phyloP scores from a whole-genome alignment of 1,284 basidiomycete genomes.

The Ustilago hordei region DNA sequence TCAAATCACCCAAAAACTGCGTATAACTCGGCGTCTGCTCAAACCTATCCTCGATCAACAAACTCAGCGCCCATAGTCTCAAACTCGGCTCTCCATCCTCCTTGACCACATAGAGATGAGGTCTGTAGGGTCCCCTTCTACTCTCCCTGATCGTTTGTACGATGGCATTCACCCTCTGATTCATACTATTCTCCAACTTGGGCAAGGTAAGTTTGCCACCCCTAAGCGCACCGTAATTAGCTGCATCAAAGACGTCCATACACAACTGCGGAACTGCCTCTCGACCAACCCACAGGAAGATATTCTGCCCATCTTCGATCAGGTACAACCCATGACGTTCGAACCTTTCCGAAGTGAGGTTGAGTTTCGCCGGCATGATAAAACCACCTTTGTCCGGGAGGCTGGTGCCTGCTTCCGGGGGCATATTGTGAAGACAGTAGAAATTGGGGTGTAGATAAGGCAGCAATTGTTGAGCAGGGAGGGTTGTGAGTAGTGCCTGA shows the following conservation, averaged over 20 bases:
- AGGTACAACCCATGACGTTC: constrained; percentile 95
- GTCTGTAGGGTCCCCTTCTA: constrained; percentile 86
- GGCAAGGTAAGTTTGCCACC: constrained; percentile 95
- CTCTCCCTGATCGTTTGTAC: constrained; percentile 91
- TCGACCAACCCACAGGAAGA: constrained; percentile 97
- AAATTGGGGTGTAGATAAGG: constrained; percentile 95
- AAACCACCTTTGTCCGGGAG: constrained; percentile 68
- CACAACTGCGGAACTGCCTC: constrained; percentile 95
- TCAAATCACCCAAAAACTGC: constrained; percentile 78
- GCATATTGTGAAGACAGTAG: constrained; percentile 97
- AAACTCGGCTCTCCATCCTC: constrained; percentile 92
- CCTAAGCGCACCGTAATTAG: constrained; percentile 85
- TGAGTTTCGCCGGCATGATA: constrained; percentile 85
- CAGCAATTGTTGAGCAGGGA: constrained; percentile 89
- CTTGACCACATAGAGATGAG: constrained; percentile 97
- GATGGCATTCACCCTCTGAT: constrained; percentile 90
- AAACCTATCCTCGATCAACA: constrained; percentile 93
- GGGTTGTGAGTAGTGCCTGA: constrained; percentile 88
- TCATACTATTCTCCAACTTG: constrained; percentile 89
- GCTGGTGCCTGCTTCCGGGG: constrained; percentile 77
- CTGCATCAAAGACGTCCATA: constrained; percentile 92
- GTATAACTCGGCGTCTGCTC: constrained; percentile 95
- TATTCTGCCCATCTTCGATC: constrained; percentile 96
- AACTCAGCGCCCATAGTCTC: constrained; percentile 91
- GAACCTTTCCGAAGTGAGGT: constrained; percentile 90